Base-by-base conservation (phyloP, 2,329 filamentous ascomycete species). In the Stagonosporopsis cucurbitacearum region DNA sequence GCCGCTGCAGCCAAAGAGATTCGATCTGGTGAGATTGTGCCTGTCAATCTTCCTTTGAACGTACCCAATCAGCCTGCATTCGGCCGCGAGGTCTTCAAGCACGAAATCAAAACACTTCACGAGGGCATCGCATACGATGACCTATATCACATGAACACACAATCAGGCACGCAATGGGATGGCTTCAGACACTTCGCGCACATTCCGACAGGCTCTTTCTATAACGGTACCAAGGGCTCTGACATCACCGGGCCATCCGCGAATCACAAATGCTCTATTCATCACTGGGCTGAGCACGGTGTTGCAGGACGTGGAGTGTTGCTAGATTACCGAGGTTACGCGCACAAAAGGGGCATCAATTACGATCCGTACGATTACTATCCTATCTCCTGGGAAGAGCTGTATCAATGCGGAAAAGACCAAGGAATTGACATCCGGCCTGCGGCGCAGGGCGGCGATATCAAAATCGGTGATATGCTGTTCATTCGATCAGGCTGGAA, bases 401-500 rank as follows among this genome's bases (percentile, higher is more conserved):
- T 92, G 0, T 81, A 84, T 49, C 79, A 81, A 8, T 85, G 86
- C 30, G 88, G 86, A 0, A 77, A 76, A 30, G 76, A 82, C 32
- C 86, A 90, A 61, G 83, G 83, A 0, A 77, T 90, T 23, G 82
- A 88, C 57, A 87, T 90, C 65, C 81, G 79, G 0, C 82, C 84
- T 0, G 75, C 77, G 3, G 69, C 78, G 0, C 79, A 84, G 59
- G 83, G 83, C 23, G 83, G 82, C 37, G 80, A 84, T 57, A 80
- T 86, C 62, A 79, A 79, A 55, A 72, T 81, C 2, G 88, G 88
- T 5, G 88, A 91, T 58, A 84, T 91, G 50, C 78, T 91, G 11
- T 78, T 91, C 40, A 70, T 91, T 19, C 81, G 88, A 17, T 86
- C 83, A 1, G 88, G 88, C 0, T 85, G 82, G 63, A 84, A 86